phyloP scores from a whole-genome alignment of 2,329 filamentous ascomycete species.

The Colletotrichum tanaceti region DNA sequence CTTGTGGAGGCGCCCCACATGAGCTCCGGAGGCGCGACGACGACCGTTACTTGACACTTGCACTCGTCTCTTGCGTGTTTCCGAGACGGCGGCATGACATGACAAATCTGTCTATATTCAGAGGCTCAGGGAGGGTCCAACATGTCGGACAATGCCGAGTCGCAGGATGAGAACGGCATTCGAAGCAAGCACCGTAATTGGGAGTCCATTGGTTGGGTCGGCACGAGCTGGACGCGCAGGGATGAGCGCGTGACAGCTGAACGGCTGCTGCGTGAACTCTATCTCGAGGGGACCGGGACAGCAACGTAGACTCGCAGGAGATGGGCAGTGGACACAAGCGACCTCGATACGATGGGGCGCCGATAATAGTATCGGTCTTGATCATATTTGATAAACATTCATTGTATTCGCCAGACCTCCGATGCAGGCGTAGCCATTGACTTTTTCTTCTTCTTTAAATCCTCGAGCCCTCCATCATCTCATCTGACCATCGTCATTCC shows the following conservation, averaged over 20 bases:
- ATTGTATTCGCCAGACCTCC: slow-evolving; percentile 25
- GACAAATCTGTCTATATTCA: too few species aligned
- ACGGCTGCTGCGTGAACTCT: background rate
- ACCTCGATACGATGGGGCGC: background rate
- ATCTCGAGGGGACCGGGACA: too few species aligned
- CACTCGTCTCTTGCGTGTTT: too few species aligned
- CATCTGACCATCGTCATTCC: slow-evolving; percentile 26
- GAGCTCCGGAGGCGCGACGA: slow-evolving; percentile 20
- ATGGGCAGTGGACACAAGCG: background rate
- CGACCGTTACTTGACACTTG: background rate
- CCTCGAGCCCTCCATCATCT: slow-evolving; percentile 2
- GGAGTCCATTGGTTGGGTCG: background rate
- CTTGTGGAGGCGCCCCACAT: slow-evolving; percentile 12
- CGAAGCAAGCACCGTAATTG: background rate
- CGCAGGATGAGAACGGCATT: background rate
- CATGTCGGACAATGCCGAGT: too few species aligned
- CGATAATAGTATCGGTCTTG: background rate
- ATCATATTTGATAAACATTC: slow-evolving; percentile 1
- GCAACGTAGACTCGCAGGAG: background rate
- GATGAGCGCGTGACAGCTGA: background rate
- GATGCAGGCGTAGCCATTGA: slow-evolving; percentile 18
- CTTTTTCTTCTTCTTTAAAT: slow-evolving; percentile 26
- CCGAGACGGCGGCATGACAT: too few species aligned
- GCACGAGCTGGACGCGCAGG: slow-evolving; percentile 11
- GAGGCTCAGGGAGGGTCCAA: too few species aligned